Base-by-base conservation (phyloP, 352 stramenopile genomes). In the Hyphochytrium catenoides region DNA sequence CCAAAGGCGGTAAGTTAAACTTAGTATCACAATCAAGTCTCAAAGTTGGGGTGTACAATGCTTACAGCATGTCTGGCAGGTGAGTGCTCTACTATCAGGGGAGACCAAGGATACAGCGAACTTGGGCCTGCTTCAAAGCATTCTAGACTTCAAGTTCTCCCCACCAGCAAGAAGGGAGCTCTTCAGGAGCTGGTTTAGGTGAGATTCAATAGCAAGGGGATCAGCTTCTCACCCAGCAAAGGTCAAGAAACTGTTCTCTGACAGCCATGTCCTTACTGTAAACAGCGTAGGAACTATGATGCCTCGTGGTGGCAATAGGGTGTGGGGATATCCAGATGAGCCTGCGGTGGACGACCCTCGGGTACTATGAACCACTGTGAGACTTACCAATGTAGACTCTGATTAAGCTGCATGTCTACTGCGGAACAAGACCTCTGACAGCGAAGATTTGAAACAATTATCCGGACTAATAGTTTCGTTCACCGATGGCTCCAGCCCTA, bases 81-180 rank as follows among this genome's bases (percentile, higher is more conserved):
- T 12, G 26, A 79, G 75, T 40, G 73, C 82, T 14, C 39, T 95
- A 20, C 56, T 93, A 28, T 92, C 76, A 1, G 86, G 86, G 3
- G 83, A 96, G 54, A 93, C 94, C 65, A 90, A 88, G 42, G 83
- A 96, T 44, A 94, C 76, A 11, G 74, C 70, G 0, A 50, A 93
- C 31, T 51, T 92, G 6, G 71, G 75, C 17, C 62, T 73, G 4
- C 46, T 92, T 3, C 81, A 66, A 31, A 69, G 69, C 30, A 66
- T 91, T 39, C 43, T 93, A 2, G 60, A 62, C 26, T 75, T 70
- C 26, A 77, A 77, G 40, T 79, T 79, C 31, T 60, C 50, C 2
- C 52, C 59, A 2, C 54, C 61, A 15, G 41, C 59, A 3, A 59
- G 66, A 8, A 64, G 63, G 6, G 41, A 52, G 20, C 42, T 79